A percentile compares a stretch with the other conserved stretches of the same genome.
Evolutionary conservation across 176 grass and related monocot species (phyloP).

Genomic region (Carex kokanica): DNA sequence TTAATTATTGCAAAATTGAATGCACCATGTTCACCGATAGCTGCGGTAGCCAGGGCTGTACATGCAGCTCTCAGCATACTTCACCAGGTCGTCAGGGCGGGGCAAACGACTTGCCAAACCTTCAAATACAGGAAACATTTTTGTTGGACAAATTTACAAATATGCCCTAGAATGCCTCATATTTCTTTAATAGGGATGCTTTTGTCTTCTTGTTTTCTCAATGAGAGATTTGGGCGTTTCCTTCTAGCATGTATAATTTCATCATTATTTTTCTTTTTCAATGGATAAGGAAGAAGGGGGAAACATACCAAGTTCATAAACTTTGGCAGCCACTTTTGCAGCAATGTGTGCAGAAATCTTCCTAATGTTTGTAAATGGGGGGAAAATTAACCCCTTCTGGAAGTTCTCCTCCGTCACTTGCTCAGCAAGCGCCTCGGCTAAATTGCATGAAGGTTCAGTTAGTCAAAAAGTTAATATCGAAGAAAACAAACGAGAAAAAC

Average conservation of each 20-base stretch:
- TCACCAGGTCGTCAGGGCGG: constrained; percentile 60
- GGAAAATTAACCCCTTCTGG: constrained; percentile 71
- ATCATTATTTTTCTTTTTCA: background rate
- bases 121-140: constrained; percentile 28
- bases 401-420: constrained; percentile 72
- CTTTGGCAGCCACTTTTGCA: constrained; percentile 81
- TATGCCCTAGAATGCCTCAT: background rate
- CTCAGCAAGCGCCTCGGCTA: constrained; percentile 77
- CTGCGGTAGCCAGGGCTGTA: constrained; percentile 75
- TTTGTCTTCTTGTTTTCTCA: background rate
- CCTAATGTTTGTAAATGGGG: constrained; percentile 81
- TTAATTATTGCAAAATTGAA: constrained; percentile 58
- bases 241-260: background rate
- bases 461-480: background rate
- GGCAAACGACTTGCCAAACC: constrained; percentile 78
- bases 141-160: constrained; percentile 1
- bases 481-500: background rate
- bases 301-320: constrained; percentile 79
- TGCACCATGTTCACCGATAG: constrained; percentile 47
- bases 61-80: constrained; percentile 94
- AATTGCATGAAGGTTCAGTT: constrained; percentile 19
- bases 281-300: background rate
- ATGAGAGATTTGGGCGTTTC: background rate
- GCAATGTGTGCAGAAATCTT: constrained; percentile 88
- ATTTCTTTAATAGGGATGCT: background rate